A percentile compares a stretch with the other conserved stretches of the same genome.
Conservation (phyloP, 1,284 basidiomycete genomes). For the Golubevia pallescens region DNA sequence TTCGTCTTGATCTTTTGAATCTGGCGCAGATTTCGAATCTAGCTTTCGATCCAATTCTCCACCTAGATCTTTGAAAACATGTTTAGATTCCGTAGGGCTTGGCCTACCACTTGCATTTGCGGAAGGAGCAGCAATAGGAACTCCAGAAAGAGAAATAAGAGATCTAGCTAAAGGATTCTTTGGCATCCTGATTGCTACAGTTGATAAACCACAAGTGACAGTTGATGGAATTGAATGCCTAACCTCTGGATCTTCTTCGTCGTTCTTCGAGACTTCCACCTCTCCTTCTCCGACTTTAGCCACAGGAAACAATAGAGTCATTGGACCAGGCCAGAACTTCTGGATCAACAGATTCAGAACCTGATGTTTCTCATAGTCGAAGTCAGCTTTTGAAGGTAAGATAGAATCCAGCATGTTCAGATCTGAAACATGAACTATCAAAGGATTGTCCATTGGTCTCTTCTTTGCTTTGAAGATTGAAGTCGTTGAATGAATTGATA, state of each 20-base stretch:
- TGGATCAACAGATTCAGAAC: slow-evolving; percentile 67
- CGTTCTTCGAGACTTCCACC: background rate
- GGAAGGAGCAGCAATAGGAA: slow-evolving; percentile 90
- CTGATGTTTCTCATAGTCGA: background rate
- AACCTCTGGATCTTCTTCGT: slow-evolving; percentile 12
- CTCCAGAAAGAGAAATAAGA: slow-evolving; percentile 76
- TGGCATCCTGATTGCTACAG: slow-evolving; percentile 92
- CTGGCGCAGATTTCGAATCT: slow-evolving; percentile 4
- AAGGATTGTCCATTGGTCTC: slow-evolving; percentile 90
- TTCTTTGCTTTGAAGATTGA: slow-evolving; percentile 93
- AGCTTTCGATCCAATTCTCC: slow-evolving; percentile 68
- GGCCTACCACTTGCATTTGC: slow-evolving; percentile 94
- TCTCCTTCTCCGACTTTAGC: slow-evolving; percentile 1
- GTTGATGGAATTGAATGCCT: slow-evolving; percentile 23
- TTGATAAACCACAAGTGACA: slow-evolving; percentile 76
- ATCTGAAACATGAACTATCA: slow-evolving; percentile 95
- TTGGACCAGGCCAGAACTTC: slow-evolving; percentile 91
- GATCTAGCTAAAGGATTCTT: slow-evolving; percentile 89
- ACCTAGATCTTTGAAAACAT: slow-evolving; percentile 81
- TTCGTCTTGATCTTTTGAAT: background rate
- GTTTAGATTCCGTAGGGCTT: slow-evolving; percentile 87
- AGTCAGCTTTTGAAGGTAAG: background rate
- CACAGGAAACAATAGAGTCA: slow-evolving; percentile 87
- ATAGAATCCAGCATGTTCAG: slow-evolving; percentile 70
- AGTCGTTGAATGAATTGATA: slow-evolving; percentile 67